Base-by-base conservation (phyloP, 331 rosid species). In the Phaseolus coccineus region DNA sequence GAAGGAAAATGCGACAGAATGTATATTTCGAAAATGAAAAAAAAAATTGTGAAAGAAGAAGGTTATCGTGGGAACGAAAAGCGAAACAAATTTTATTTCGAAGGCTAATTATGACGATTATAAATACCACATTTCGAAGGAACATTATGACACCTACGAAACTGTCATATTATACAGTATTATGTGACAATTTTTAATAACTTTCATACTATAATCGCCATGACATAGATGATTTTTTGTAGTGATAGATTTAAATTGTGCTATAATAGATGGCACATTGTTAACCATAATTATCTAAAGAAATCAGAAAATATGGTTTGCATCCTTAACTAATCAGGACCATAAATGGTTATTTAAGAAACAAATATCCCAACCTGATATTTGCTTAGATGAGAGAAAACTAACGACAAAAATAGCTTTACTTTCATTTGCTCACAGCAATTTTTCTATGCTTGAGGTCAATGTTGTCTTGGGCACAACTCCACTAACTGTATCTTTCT, bases 391-490 rank as follows among this genome's bases (percentile, higher is more conserved):
- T 59, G 72, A 65, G 77, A 85, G 70, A 47, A 59, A 72, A 74
- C 79, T 75, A 69, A 81, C 74, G 81, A 69, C 69, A 80, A 76
- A 73, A 75, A 48, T 74, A 77, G 64, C 86, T 84, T 62, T 83
- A 74, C 84, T 74, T 82, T 64, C 73, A 80, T 80, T 82, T 52
- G 55, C 86, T 87, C 84, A 95, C 84, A 93, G 85, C 89, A 86
- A 93, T 84, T 95, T 95, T 46, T 95, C 99, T 40, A 93, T 85
- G 90, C 90, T 87, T 51, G 92, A 81, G 70, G 88, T 86, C 87
- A 95, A 84, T 76, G 98, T 92, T 64, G 89, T 61, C 84, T 95
- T 95, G 2, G 98, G 98, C 77, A 95, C 99, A 25, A 97, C 97
- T 13, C 99, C 99, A 33, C 93, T 95, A 76, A 95, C 73, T 37